A percentile compares a stretch with the other conserved stretches of the same genome.
Evolutionary conservation across 2,329 filamentous ascomycete genomes (phyloP).

Genomic region (Colletotrichum scovillei): DNA sequence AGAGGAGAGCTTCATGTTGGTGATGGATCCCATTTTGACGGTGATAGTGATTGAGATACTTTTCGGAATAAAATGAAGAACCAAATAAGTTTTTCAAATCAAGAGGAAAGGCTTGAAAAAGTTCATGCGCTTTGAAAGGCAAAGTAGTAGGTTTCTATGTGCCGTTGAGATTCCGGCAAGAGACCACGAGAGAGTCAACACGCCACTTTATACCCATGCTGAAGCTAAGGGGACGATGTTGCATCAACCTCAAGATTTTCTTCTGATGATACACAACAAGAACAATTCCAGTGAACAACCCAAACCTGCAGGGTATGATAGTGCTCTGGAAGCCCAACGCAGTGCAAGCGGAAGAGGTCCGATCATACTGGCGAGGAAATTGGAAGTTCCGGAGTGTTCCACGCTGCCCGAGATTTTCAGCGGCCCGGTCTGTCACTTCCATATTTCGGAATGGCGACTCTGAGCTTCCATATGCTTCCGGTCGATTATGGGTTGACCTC

Average conservation of each 20-base stretch:
- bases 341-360: not conserved
- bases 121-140: too few species aligned
- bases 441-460: not conserved
- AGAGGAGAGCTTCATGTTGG: not conserved
- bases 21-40: not conserved
- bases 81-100: too few species aligned
- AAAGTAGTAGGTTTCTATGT: too few species aligned
- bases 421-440: not conserved
- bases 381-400: not conserved
- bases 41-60: too few species aligned
- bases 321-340: not conserved
- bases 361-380: not conserved
- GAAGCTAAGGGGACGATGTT: not conserved
- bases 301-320: not conserved
- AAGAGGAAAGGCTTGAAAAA: too few species aligned
- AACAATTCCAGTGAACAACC: not conserved
- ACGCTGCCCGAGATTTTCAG: not conserved
- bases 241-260: not conserved
- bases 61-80: too few species aligned
- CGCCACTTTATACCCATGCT: not conserved
- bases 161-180: not conserved
- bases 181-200: not conserved
- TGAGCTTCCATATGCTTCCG: not conserved
- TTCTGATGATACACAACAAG: not conserved
- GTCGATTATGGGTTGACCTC: not conserved